Evolutionary conservation across 257 asterid genomes (phyloP), one percentile per base, ranked within the genome.

Genomic region (Datura wrightii): DNA sequence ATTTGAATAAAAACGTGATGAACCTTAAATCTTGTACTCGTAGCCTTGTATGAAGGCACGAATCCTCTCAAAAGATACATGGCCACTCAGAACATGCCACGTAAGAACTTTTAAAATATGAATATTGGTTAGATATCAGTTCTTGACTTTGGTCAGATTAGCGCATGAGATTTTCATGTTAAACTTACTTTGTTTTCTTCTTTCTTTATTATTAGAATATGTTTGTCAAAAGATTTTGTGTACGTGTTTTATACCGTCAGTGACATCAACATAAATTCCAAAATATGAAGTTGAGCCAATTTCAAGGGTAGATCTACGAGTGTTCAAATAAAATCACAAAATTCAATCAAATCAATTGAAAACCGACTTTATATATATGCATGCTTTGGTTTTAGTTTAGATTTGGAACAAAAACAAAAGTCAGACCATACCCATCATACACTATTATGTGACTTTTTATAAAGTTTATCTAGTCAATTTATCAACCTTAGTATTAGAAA

Each of bases 161-260:
- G 53, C 78, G 7, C 52, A 67, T 67, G 78, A 18, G 31, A 67
- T 69, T 69, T 69, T 67, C 78, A 69, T 15, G 53, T 69, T 69
- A 16, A 39, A 18, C 65, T 6, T 58, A 24, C 65, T 9, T 58
- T 19, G 4, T 19, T 44, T 39, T 69, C 52, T 39, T 69, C 8
- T 39, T 39, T 18, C 24, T 58, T 7, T 19, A 39, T 3, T 67
- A 67, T 14, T 67, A 7, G 8, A 16, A 69, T 39, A 16, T 18
- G 6, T 69, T 69, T 69, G 39, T 8, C 78, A 69, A 69, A 42
- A 62, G 39, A 10, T 62, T 31, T 24, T 62, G 36, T 8, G 78
- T 59, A 39, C 4, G 42, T 39, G 42, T 4, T 39, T 39, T 39
- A 39, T 39, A 39, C 3, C 42, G 3, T 39, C 4, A 39, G 42